These are phyloP conservation scores for Carpinus fangiana DNA, from an alignment of 306 rosid genomes.

Conservation along the genomic window DNA sequence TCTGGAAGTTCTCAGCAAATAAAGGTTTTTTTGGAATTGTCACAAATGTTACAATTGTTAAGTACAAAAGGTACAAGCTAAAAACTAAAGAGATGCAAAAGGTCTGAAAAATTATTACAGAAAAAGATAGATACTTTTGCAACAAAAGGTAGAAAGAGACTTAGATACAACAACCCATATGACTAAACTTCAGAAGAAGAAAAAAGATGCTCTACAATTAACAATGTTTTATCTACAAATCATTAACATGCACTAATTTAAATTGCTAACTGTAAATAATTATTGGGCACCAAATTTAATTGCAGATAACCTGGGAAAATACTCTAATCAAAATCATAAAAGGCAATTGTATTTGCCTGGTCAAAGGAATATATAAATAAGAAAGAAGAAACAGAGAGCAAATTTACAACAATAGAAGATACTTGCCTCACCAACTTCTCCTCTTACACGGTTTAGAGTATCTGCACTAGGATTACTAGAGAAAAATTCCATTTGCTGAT, in stretches of 20 bases:
- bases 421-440: conserved; percentile 98
- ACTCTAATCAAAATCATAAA: not conserved
- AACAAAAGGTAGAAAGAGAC: not conserved
- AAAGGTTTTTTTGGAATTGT: not conserved
- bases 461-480: conserved; percentile 81
- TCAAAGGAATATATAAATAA: not conserved
- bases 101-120: not conserved
- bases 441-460: conserved; percentile 86
- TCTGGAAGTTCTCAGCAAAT: not conserved
- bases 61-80: not conserved
- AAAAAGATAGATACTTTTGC: not conserved
- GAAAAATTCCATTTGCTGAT: conserved; percentile 97
- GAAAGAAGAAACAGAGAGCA: conserved; percentile 19
- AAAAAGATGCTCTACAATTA: conserved; percentile 1
- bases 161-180: not conserved
- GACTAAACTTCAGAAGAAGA: not conserved
- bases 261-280: not conserved
- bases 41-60: not conserved
- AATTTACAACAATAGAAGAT: conserved; percentile 9
- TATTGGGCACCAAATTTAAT: not conserved
- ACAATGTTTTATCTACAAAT: not conserved
- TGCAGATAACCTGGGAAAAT: not conserved
- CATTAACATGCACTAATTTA: not conserved
- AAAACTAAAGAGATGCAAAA: not conserved
- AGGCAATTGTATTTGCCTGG: not conserved